Percentiles rank a stretch among this genome's conserved stretches.
Conservation (phyloP, 2,329 filamentous ascomycete species). For the Verticillium klebahnii region DNA sequence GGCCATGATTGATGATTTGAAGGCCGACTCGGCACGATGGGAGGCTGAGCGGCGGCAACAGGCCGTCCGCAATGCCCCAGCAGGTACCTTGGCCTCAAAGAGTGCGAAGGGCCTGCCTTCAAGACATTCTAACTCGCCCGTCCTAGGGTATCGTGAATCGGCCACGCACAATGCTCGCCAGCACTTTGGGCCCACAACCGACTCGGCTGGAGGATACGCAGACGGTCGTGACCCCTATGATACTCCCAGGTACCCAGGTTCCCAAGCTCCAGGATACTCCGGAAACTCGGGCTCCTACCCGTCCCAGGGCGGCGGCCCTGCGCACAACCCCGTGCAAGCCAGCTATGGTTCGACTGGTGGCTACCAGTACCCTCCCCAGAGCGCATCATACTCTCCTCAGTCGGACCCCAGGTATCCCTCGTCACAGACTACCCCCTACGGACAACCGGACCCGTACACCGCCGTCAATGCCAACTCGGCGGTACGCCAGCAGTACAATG, state of each 20-base stretch:
- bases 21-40: conserved; percentile 58
- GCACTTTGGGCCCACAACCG: conserved; percentile 39
- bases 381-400: conserved; percentile 10
- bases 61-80: conserved; percentile 46
- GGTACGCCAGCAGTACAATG: conserved; percentile 2
- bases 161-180: conserved; percentile 42
- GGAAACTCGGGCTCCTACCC: conserved; percentile 34
- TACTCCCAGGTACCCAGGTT: conserved; percentile 45
- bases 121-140: conserved; percentile 55
- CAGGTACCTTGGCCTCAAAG: conserved; percentile 55
- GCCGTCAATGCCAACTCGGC: conserved; percentile 3
- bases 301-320: conserved; percentile 6
- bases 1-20: conserved; percentile 61
- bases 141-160: conserved; percentile 55
- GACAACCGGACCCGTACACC: conserved; percentile 8
- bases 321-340: conserved; percentile 10
- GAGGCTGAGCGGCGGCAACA: conserved; percentile 55
- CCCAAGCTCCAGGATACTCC: conserved; percentile 43
- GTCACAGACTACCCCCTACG: conserved; percentile 10
- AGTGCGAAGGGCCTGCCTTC: conserved; percentile 40
- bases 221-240: conserved; percentile 36
- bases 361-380: conserved; percentile 13
- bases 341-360: conserved; percentile 19
- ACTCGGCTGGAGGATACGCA: conserved; percentile 23
- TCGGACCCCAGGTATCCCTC: conserved; percentile 12